Evolutionary conservation across 2,329 filamentous ascomycete species (phyloP), one percentile per base, ranked within the genome.

Genomic region (Pseudogymnoascus sp.): DNA sequence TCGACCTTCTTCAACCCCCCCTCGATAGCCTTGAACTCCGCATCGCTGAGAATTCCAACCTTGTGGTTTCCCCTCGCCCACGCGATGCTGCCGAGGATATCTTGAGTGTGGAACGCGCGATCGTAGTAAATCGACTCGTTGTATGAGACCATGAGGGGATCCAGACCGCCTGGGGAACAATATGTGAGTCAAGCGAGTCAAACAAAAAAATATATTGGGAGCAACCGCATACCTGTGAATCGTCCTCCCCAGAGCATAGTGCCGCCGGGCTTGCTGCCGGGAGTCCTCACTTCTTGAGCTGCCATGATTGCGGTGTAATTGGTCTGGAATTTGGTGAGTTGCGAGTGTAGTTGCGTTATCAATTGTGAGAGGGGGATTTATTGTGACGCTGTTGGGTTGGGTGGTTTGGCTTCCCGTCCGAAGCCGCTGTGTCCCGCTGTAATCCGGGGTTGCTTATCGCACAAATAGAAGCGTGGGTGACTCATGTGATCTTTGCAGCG

Each of bases 121-220:
- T 96, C 91, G 76, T 89, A 93, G 73, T 84, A 85, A 69, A 96
- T 88, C 62, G 84, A 89, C 70, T 88, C 87, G 75, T 96, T 96
- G 81, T 93, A 96, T 68, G 89, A 82, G 66, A 87, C 82, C 91
- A 96, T 96, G 61, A 96, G 83, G 62, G 91, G 90, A 77, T 96
- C 90, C 69, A 93, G 85, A 69, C 84, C 89, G 79, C 90, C 89
- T 89, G 70, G 64, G 56, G 70, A 74, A 37, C 56, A 36, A 40
- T 36, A 64, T 36, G 14, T 68, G 42, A 66, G 65, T 64, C 59
- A 60, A 61, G 18, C 44, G 44, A 50, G 44, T 50, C 44, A 50
- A 50, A 50, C 44, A 50, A 50, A 53, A 50, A 53, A 53, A 53
- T n/a, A 10, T 31, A 31, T n/a, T 53, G 14, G 46, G n/a, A 14